Evolutionary conservation across 2,329 filamentous ascomycete species (phyloP).

Genomic region (Trichoderma koningii): DNA sequence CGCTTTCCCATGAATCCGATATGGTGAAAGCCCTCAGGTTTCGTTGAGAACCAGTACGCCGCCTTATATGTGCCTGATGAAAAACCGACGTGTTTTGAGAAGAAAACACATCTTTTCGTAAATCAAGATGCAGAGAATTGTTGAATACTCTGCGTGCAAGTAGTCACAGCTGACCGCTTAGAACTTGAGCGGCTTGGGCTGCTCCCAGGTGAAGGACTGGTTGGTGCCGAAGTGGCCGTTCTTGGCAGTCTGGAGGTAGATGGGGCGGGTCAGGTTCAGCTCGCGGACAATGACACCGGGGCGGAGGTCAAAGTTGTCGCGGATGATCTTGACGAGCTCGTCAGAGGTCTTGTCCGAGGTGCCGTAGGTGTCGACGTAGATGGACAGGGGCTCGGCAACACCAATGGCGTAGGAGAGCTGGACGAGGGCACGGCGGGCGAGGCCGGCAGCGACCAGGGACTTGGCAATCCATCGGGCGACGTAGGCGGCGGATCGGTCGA

Average conservation of each 20-base stretch:
- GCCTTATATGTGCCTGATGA: slow-evolving; percentile 42
- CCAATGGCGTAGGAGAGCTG: slow-evolving; percentile 99
- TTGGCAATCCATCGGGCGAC: slow-evolving; percentile 98
- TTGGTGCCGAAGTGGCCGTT: slow-evolving; percentile 98
- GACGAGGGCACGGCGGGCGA: slow-evolving; percentile 89
- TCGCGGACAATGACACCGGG: slow-evolving; percentile 98
- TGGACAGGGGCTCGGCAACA: slow-evolving; percentile 94
- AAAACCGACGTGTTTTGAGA: slow-evolving; percentile 38
- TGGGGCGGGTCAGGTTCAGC: slow-evolving; percentile 90
- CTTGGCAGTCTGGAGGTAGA: slow-evolving; percentile 98
- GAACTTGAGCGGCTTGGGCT: slow-evolving; percentile 92
- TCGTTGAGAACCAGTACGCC: slow-evolving; percentile 53
- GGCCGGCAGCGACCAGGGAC: slow-evolving; percentile 85
- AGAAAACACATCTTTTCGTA: slow-evolving; percentile 41
- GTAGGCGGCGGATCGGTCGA: slow-evolving; percentile 97
- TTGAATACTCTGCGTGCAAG: slow-evolving; percentile 44
- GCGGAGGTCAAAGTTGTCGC: slow-evolving; percentile 94
- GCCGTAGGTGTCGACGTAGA: slow-evolving; percentile 97
- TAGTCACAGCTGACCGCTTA: slow-evolving; percentile 53
- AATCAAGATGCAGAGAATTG: slow-evolving; percentile 40
- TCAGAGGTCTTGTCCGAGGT: slow-evolving; percentile 87
- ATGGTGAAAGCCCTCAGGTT: slow-evolving; percentile 42
- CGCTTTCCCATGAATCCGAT: slow-evolving; percentile 38
- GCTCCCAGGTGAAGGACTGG: slow-evolving; percentile 97
- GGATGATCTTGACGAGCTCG: slow-evolving; percentile 93